Conservation (phyloP, 306 rosid species). For the Luffa acutangula region DNA sequence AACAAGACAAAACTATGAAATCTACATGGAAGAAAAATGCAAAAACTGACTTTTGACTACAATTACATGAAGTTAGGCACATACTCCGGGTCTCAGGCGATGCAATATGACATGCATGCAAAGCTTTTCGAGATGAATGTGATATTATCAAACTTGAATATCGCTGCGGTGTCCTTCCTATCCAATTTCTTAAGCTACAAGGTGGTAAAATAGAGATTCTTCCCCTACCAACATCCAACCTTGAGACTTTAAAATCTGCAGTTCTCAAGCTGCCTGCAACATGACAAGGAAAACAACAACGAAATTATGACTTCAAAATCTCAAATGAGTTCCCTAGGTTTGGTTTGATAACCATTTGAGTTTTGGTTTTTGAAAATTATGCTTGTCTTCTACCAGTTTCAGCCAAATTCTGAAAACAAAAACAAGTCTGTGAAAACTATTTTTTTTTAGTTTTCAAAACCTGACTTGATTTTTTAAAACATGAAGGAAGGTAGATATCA, state of each 20-base stretch:
- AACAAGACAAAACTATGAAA: neutral
- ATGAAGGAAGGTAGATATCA: too few relatives aligned
- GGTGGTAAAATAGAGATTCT: conserved; percentile 25
- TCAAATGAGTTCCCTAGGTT: neutral
- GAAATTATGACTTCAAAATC: neutral
- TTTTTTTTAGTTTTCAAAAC: too few relatives aligned
- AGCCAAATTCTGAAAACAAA: too few relatives aligned
- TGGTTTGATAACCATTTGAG: too few relatives aligned
- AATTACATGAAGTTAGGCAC: conserved; percentile 8
- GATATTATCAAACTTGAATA: conserved; percentile 35
- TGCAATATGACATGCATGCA: conserved; percentile 14
- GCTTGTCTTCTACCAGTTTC: too few relatives aligned
- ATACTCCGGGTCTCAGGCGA: conserved; percentile 34
- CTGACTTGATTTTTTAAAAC: too few relatives aligned
- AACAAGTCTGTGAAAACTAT: too few relatives aligned
- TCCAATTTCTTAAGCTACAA: conserved; percentile 41
- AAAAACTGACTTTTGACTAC: neutral
- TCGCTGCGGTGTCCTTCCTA: conserved; percentile 28
- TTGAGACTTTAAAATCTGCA: conserved; percentile 30
- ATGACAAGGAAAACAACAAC: neutral
- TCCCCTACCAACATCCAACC: conserved; percentile 29
- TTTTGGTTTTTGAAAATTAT: too few relatives aligned
- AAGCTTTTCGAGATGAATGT: conserved; percentile 19
- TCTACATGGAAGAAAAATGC: neutral
- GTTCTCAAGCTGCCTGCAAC: conserved; percentile 57